Evolutionary conservation across 192 early-diverging fungal genomes (phyloP).

Genomic region (Oehlia diaphana): DNA sequence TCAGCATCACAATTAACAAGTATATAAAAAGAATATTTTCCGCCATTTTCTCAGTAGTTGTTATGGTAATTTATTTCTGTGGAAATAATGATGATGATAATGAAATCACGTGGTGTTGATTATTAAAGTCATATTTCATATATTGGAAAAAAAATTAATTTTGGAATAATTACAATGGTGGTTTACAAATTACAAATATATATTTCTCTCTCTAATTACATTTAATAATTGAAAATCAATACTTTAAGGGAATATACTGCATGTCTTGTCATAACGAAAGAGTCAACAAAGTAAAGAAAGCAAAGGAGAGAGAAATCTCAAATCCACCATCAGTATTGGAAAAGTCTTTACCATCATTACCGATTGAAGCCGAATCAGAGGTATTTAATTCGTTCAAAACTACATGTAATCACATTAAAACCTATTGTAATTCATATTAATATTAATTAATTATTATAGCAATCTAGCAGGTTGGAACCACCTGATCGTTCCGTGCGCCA

Average conservation of each 20-base stretch:
- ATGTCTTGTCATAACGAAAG: constrained; percentile 65
- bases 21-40: neutral
- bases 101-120: too few species aligned
- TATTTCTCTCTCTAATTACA: neutral
- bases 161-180: too few species aligned
- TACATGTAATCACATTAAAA: neutral
- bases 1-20: neutral
- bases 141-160: too few species aligned
- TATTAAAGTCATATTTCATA: too few species aligned
- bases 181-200: too few species aligned
- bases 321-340: constrained; percentile 14
- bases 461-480: neutral
- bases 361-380: constrained; percentile 14
- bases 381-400: neutral
- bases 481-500: neutral
- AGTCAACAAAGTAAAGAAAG: constrained; percentile 37
- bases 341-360: constrained; percentile 38
- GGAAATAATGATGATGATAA: too few species aligned
- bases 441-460: neutral
- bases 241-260: constrained; percentile 68
- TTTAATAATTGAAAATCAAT: neutral
- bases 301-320: constrained; percentile 18
- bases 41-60: neutral
- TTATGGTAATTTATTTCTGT: neutral
- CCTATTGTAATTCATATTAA: neutral